Conservation (phyloP, 768 basidiomycete species). For the Lactarius hengduanensis region DNA sequence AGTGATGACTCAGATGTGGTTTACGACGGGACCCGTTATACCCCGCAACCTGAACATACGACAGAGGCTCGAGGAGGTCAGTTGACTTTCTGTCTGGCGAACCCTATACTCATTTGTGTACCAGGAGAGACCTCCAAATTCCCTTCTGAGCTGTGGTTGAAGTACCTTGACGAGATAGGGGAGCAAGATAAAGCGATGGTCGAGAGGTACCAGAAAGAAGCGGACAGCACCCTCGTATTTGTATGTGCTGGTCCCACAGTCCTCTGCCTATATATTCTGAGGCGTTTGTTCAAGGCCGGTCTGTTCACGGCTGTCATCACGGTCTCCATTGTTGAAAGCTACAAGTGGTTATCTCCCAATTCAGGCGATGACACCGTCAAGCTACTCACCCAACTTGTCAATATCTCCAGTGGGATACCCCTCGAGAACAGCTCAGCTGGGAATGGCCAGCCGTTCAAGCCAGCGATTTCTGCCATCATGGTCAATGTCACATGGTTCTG, state of each 20-base stretch:
- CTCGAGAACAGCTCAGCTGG: background rate
- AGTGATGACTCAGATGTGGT: background rate
- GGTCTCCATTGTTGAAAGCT: slow-evolving; percentile 16
- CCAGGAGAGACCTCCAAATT: background rate
- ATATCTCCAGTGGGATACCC: background rate
- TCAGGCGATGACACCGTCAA: background rate
- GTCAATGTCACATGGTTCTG: slow-evolving; percentile 20
- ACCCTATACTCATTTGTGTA: background rate
- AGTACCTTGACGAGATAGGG: slow-evolving; percentile 10
- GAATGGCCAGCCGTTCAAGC: background rate
- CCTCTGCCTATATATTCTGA: background rate
- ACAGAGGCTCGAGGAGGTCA: background rate
- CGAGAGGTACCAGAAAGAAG: background rate
- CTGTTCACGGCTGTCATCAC: slow-evolving; percentile 22
- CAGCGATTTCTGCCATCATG: background rate
- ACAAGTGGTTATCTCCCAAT: slow-evolving; percentile 15
- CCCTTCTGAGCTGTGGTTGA: slow-evolving; percentile 4
- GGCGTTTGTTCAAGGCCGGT: slow-evolving; percentile 11
- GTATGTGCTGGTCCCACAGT: background rate
- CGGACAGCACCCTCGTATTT: slow-evolving; percentile 5
- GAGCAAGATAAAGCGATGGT: slow-evolving; percentile 6
- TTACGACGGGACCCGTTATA: background rate
- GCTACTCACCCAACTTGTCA: slow-evolving; percentile 11
- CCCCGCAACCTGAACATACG: background rate
- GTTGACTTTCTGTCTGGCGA: background rate